These are phyloP conservation scores for Lenwebbia sp. DNA, from an alignment of 345 rosid species.

Conservation along the genomic window DNA sequence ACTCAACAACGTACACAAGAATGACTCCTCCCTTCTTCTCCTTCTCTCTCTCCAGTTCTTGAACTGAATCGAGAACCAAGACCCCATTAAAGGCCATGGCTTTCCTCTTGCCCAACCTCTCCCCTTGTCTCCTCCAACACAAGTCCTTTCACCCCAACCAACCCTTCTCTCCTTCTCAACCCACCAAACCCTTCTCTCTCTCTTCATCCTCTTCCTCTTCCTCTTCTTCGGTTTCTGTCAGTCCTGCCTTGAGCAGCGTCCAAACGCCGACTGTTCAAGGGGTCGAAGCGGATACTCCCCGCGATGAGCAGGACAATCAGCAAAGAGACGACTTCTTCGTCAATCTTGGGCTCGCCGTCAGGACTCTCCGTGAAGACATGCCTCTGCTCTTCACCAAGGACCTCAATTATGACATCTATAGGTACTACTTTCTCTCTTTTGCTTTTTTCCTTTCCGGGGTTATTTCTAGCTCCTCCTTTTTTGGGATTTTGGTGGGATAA, in stretches of 20 bases:
- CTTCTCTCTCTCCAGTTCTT: neutral
- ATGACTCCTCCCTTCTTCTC: neutral
- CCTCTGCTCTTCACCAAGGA: constrained; percentile 63
- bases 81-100: constrained; percentile 33
- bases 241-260: neutral
- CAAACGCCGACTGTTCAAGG: constrained; percentile 15
- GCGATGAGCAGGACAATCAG: constrained; percentile 15
- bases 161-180: neutral
- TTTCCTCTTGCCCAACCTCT: constrained; percentile 67
- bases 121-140: constrained; percentile 42
- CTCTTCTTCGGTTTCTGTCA: neutral
- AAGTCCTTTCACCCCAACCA: constrained; percentile 10
- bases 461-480: neutral
- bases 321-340: constrained; percentile 58
- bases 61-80: neutral
- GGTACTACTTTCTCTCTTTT: constrained; percentile 38
- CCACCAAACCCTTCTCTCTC: neutral
- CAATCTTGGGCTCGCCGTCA: constrained; percentile 72
- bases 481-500: neutral
- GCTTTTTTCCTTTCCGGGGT: no score
- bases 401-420: constrained; percentile 77
- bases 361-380: constrained; percentile 87
- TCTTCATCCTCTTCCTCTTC: neutral
- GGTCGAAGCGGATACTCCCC: no score
- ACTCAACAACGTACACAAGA: constrained; percentile 4